These are phyloP conservation scores for Boletus tylopilopsis DNA, from an alignment of 768 basidiomycete species.

Conservation along the genomic window DNA sequence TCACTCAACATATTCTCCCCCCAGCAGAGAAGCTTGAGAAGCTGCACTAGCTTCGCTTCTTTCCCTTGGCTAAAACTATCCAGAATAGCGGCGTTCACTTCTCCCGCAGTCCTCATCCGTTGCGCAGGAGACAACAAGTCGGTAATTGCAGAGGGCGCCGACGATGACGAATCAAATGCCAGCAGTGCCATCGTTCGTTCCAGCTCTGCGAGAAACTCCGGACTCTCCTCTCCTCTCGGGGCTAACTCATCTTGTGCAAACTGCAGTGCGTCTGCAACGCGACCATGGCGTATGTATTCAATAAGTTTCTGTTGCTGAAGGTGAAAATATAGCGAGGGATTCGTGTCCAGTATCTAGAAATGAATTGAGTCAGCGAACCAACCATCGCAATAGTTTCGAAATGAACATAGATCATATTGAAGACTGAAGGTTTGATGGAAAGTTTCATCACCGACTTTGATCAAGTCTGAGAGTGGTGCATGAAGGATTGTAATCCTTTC, in stretches of 20 bases:
- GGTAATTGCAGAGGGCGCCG: slow-evolving; percentile 56
- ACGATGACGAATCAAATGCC: slow-evolving; percentile 66
- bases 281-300: slow-evolving; percentile 85
- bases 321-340: slow-evolving; percentile 90
- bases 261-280: slow-evolving; percentile 71
- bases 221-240: slow-evolving; percentile 91
- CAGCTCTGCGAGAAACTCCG: slow-evolving; percentile 86
- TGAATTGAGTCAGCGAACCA: slow-evolving; percentile 11
- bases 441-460: slow-evolving; percentile 80
- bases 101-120: slow-evolving; percentile 90
- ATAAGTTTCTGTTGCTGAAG: slow-evolving; percentile 95
- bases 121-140: slow-evolving; percentile 84
- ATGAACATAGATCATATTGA: slow-evolving; percentile 73
- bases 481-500: slow-evolving; percentile 88
- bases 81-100: slow-evolving; percentile 94
- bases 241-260: slow-evolving; percentile 96
- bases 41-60: slow-evolving; percentile 82
- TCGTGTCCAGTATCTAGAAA: slow-evolving; percentile 89
- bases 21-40: slow-evolving; percentile 85
- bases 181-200: slow-evolving; percentile 95
- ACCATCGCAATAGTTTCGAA: background rate
- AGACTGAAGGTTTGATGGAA: slow-evolving; percentile 88
- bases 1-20: slow-evolving; percentile 79
- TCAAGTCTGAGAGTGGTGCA: slow-evolving; percentile 96
- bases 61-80: slow-evolving; percentile 89